Base-by-base conservation (phyloP, 2,329 filamentous ascomycete genomes). In the Pseudocercospora fuligena region DNA sequence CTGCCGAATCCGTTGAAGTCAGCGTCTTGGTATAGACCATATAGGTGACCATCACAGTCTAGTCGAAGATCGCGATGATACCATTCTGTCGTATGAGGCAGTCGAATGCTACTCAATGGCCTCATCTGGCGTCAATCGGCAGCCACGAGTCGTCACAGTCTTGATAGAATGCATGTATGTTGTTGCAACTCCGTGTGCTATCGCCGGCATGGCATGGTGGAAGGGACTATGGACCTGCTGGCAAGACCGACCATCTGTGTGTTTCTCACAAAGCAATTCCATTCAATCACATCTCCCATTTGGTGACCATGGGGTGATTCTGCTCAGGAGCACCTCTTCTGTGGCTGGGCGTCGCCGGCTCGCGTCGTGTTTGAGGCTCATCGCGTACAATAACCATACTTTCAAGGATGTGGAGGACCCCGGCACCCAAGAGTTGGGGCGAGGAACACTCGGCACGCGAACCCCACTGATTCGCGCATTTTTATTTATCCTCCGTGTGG, bases 1-100 rank as follows among this genome's bases (percentile, higher is more conserved):
- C 16, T 59, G 36, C 63, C 51, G 58, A 53, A 65, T 61, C 51
- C 33, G 27, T 61, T 65, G 33, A 47, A 61, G 23, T 27, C 49
- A 9, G 49, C 19, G 23, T 23, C 49, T 53, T 53, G 47, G 47
- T 25, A 53, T 19, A 53, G 47, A 23, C 47, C 47, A 27, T 53
- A 53, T 53, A 53, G 47, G 47, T 53, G 47, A 25, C 47, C 47
- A 53, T 53, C 47, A 53, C 21, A 23, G 47, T 53, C 47, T 53
- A 53, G 14, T 21, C 21, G 47, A 23, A 51, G 21, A 21, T 16
- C 9, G 16, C 9, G 47, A 51, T 51, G 14, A 16, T 21, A 51
- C 9, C 47, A 43, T 21, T 8, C 21, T 51, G 47, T 51, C 47
- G 47, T 51, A 51, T 51, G 16, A 51, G 14, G 19, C 19, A n/a